phyloP scores from a whole-genome alignment of 805 yeast species.

The Zygosaccharomyces rouxii region DNA sequence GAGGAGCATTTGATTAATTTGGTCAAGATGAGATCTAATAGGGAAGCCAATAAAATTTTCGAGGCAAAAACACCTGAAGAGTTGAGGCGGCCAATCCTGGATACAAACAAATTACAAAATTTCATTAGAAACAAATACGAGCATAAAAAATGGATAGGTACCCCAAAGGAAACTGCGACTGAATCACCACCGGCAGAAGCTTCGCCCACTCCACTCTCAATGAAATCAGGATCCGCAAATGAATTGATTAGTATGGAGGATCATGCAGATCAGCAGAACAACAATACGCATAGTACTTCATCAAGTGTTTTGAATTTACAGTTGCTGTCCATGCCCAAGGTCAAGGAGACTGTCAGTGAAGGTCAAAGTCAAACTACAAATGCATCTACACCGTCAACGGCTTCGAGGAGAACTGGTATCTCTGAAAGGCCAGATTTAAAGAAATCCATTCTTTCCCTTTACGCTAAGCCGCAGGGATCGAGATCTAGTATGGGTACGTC shows the following conservation, averaged over 20 bases:
- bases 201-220: background rate
- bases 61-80: slow-evolving; percentile 54
- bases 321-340: slow-evolving; percentile 12
- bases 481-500: slow-evolving; percentile 1
- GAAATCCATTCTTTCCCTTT: slow-evolving; percentile 84
- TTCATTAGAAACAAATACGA: slow-evolving; percentile 92
- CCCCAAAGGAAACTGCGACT: background rate
- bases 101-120: slow-evolving; percentile 77
- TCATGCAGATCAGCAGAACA: background rate
- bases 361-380: background rate
- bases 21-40: slow-evolving; percentile 80
- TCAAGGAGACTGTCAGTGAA: slow-evolving; percentile 5
- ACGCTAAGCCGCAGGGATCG: slow-evolving; percentile 49
- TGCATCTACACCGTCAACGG: background rate
- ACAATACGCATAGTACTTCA: background rate
- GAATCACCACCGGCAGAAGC: background rate
- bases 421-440: slow-evolving; percentile 73
- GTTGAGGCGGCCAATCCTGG: slow-evolving; percentile 55
- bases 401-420: slow-evolving; percentile 5
- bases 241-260: background rate
- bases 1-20: slow-evolving; percentile 82
- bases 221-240: background rate
- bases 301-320: slow-evolving; percentile 13
- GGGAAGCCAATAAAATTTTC: slow-evolving; percentile 72
- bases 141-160: slow-evolving; percentile 74